Percentiles rank a stretch among this genome's conserved stretches.
phyloP scores from a whole-genome alignment of 2,329 filamentous ascomycete species.

The Alternaria longipes region DNA sequence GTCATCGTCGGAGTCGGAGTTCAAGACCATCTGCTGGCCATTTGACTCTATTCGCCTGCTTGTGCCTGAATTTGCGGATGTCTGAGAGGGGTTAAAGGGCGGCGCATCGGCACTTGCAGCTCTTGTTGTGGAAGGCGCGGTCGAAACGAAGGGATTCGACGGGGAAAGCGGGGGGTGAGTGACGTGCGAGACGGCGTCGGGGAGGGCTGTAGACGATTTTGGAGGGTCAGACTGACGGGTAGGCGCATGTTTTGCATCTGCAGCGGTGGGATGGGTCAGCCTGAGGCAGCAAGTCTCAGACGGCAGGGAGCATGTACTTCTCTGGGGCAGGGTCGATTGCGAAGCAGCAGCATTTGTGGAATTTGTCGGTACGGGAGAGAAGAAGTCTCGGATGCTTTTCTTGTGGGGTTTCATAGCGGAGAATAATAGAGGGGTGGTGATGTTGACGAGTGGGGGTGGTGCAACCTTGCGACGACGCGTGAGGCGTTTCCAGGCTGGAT shows the following conservation, averaged over 20 bases:
- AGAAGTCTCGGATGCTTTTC: slow-evolving; percentile 58
- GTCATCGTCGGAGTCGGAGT: slow-evolving; percentile 76
- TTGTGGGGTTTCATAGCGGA: slow-evolving; percentile 30
- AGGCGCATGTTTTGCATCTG: slow-evolving; percentile 14
- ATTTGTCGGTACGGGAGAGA: slow-evolving; percentile 52
- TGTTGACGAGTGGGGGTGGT: slow-evolving; percentile 8
- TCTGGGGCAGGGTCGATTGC: slow-evolving; percentile 32
- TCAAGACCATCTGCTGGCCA: slow-evolving; percentile 62
- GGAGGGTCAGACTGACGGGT: not conserved
- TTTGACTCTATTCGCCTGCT: slow-evolving; percentile 65
- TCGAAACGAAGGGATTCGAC: slow-evolving; percentile 7
- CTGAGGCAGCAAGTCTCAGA: not conserved
- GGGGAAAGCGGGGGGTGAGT: not conserved
- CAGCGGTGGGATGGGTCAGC: not conserved
- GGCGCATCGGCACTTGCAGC: slow-evolving; percentile 7
- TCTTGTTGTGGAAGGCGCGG: slow-evolving; percentile 10
- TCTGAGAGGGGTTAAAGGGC: slow-evolving; percentile 36
- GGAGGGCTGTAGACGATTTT: not conserved
- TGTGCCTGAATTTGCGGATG: slow-evolving; percentile 37
- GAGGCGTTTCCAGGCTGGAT: not conserved
- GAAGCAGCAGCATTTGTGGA: slow-evolving; percentile 19
- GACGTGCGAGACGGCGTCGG: not conserved
- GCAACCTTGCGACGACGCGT: slow-evolving; percentile 6
- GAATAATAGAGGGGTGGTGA: not conserved
- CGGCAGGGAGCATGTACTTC: slow-evolving; percentile 23